Conservation (phyloP, 2,329 filamentous ascomycete species). For the Colletotrichum sojae region DNA sequence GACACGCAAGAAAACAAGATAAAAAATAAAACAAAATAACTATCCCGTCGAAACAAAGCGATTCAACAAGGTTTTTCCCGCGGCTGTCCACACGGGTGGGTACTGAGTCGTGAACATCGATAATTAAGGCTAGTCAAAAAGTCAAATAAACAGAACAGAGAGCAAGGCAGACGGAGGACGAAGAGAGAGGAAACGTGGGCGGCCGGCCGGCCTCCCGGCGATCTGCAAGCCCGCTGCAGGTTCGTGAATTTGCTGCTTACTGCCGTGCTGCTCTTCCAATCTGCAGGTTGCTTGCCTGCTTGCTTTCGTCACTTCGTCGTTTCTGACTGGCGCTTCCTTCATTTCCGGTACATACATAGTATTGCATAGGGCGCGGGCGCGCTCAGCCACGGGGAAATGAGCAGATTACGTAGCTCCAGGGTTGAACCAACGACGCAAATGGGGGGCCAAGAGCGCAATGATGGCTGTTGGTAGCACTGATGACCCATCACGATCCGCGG, state of each 20-base stretch:
- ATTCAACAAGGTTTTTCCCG: constrained; percentile 8
- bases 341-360: constrained; percentile 21
- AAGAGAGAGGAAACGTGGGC: constrained; percentile 11
- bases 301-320: neutral
- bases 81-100: constrained; percentile 4
- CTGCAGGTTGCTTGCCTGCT: neutral
- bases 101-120: constrained; percentile 31
- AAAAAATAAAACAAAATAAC: too few relatives aligned
- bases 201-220: constrained; percentile 23
- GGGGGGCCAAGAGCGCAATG: constrained; percentile 19
- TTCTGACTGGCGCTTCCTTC: constrained; percentile 5
- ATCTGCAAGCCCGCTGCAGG: constrained; percentile 32
- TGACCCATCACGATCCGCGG: constrained; percentile 22
- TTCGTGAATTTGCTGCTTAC: neutral
- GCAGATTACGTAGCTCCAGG: constrained; percentile 27
- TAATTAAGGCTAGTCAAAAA: constrained; percentile 24
- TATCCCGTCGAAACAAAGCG: constrained; percentile 34
- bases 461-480: constrained; percentile 19
- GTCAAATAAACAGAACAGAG: constrained; percentile 9
- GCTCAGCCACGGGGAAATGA: constrained; percentile 1
- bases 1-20: too few relatives aligned
- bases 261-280: neutral
- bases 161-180: neutral
- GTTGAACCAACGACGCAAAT: constrained; percentile 25
- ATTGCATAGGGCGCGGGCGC: neutral